phyloP scores from a whole-genome alignment of 345 rosid species.

The Atalantia buxifolia region DNA sequence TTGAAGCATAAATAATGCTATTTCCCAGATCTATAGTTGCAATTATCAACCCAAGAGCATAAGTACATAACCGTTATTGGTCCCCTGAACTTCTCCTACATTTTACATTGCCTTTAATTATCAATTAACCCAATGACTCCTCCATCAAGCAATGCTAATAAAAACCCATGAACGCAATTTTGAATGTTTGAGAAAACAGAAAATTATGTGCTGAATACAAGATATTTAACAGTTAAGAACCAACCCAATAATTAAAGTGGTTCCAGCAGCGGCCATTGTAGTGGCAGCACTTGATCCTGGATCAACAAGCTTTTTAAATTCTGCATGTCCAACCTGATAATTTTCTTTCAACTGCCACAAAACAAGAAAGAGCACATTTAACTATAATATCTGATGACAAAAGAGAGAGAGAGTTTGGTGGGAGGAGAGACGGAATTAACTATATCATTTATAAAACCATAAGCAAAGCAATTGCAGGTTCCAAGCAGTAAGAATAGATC shows the following conservation, averaged over 20 bases:
- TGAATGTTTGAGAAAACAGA: not conserved
- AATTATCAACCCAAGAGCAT: not conserved
- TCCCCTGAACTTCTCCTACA: not conserved
- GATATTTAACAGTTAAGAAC: conserved; percentile 15
- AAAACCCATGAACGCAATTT: not conserved
- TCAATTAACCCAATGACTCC: not conserved
- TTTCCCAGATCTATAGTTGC: not conserved
- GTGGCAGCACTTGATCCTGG: conserved; percentile 51
- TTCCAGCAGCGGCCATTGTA: conserved; percentile 70
- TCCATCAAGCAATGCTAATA: not conserved
- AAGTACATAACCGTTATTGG: not conserved
- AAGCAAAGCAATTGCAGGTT: not conserved
- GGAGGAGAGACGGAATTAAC: not conserved
- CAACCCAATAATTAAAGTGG: conserved; percentile 78
- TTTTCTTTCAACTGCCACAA: conserved; percentile 56
- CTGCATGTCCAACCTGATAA: conserved; percentile 55
- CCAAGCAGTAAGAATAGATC: not conserved
- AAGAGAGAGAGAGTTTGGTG: not conserved
- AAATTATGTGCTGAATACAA: not conserved
- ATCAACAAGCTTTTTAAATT: conserved; percentile 74
- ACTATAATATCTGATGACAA: not conserved
- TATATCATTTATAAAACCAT: not conserved
- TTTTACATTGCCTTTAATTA: not conserved
- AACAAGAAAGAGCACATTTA: conserved; percentile 3
- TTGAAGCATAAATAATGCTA: not conserved